These are phyloP conservation scores for Linum usitatissimum DNA, from an alignment of 345 rosid species.

Conservation along the genomic window DNA sequence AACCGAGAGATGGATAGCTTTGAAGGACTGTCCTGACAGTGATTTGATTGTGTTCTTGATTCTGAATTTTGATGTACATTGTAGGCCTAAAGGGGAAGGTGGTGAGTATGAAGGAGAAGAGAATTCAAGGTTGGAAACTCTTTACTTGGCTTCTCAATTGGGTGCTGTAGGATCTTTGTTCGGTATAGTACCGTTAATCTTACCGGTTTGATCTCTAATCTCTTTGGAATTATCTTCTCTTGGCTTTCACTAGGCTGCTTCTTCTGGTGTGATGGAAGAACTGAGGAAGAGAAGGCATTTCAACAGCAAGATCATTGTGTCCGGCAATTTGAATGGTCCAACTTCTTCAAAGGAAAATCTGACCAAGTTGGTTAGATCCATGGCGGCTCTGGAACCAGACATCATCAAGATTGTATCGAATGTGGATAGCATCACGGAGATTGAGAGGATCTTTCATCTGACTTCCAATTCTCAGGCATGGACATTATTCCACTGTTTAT, in stretches of 20 bases:
- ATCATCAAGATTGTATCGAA: slow-evolving; percentile 29
- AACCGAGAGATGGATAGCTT: no score
- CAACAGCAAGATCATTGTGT: slow-evolving; percentile 35
- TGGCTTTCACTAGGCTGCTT: slow-evolving; percentile 14
- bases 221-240: slow-evolving; percentile 1
- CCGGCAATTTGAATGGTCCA: slow-evolving; percentile 22
- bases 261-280: slow-evolving; percentile 24
- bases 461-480: slow-evolving; percentile 30
- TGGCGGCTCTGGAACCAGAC: slow-evolving; percentile 40
- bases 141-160: slow-evolving; percentile 30
- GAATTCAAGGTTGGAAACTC: slow-evolving; percentile 25
- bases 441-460: slow-evolving; percentile 33
- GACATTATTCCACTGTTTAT: not conserved
- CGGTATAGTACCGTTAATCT: not conserved
- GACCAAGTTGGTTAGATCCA: slow-evolving; percentile 23
- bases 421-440: slow-evolving; percentile 38
- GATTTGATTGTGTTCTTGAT: not conserved
- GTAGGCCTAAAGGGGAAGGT: slow-evolving; percentile 45
- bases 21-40: not conserved
- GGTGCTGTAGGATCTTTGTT: slow-evolving; percentile 35
- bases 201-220: not conserved
- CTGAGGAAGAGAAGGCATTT: slow-evolving; percentile 14
- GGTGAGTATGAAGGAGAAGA: slow-evolving; percentile 46
- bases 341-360: slow-evolving; percentile 37
- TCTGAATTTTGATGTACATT: not conserved